A percentile compares a stretch with the other conserved stretches of the same genome.
These are phyloP conservation scores for Lactarius trivialis DNA, from an alignment of 768 basidiomycete genomes.

Conservation along the genomic window DNA sequence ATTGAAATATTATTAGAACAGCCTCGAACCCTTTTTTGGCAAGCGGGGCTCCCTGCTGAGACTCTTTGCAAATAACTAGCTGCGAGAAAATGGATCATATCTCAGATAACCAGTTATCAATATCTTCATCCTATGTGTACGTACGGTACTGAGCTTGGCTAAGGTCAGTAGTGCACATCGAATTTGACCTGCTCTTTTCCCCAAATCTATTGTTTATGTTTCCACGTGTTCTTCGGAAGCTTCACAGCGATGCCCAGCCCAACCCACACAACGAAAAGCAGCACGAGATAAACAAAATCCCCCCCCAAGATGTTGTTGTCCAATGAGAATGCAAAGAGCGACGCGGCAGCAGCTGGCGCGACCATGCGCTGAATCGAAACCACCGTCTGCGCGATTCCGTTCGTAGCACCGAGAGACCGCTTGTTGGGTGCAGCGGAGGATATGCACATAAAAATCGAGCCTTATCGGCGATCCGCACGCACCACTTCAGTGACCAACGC, in stretches of 20 bases:
- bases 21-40: too few species aligned
- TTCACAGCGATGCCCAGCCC: not conserved
- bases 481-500: not conserved
- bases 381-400: too few species aligned
- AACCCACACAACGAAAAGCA: not conserved
- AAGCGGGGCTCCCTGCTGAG: too few species aligned
- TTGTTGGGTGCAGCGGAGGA: slow-evolving; percentile 57
- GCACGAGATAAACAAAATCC: slow-evolving; percentile 2
- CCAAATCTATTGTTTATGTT: not conserved
- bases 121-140: too few species aligned
- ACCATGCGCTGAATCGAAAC: too few species aligned
- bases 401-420: slow-evolving; percentile 56
- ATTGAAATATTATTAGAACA: too few species aligned
- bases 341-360: too few species aligned
- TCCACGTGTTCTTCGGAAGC: slow-evolving; percentile 6
- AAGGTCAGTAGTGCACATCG: not conserved
- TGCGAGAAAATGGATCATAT: too few species aligned
- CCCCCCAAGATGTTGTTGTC: slow-evolving; percentile 43
- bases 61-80: too few species aligned
- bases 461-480: slow-evolving; percentile 32
- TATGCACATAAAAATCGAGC: slow-evolving; percentile 65
- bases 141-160: too few species aligned
- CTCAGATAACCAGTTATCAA: too few species aligned
- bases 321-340: not conserved
- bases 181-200: not conserved